Percentiles rank a stretch among this genome's conserved stretches.
phyloP scores from a whole-genome alignment of 225 moss, liverwort and hornwort species.

The Sphagnum contortum region DNA sequence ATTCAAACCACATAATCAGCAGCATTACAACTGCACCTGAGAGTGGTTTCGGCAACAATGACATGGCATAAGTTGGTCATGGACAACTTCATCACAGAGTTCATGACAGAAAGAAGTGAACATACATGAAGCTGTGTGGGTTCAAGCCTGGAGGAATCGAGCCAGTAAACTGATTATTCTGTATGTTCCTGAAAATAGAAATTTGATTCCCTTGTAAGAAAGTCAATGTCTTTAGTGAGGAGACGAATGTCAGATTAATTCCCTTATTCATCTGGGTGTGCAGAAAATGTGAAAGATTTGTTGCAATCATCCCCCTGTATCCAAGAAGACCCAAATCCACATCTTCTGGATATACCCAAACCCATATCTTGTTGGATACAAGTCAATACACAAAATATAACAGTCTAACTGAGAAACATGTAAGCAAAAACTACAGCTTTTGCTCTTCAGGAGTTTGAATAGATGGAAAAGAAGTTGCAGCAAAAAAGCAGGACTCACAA shows the following conservation, averaged over 20 bases:
- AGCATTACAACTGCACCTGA: not conserved
- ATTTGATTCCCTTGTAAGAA: constrained; percentile 6
- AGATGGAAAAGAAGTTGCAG: not conserved
- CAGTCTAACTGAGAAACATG: too few relatives aligned
- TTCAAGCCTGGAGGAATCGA: constrained; percentile 31
- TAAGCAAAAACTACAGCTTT: not conserved
- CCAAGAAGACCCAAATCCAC: too few relatives aligned
- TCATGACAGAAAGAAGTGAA: not conserved
- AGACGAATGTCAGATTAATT: too few relatives aligned
- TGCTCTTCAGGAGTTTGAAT: too few relatives aligned
- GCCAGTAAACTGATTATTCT: constrained; percentile 49
- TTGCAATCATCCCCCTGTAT: too few relatives aligned
- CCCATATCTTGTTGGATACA: too few relatives aligned
- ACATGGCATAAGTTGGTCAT: not conserved
- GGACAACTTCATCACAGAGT: too few relatives aligned
- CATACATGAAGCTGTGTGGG: constrained; percentile 25
- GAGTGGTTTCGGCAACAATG: not conserved
- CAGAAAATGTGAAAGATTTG: too few relatives aligned
- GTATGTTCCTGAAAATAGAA: constrained; percentile 29
- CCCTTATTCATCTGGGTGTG: too few relatives aligned
- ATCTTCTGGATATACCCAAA: too few relatives aligned
- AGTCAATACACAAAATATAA: too few relatives aligned
- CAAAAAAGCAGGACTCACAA: constrained; percentile 15
- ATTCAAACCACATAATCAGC: not conserved
- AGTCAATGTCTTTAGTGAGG: too few relatives aligned